Base-by-base conservation (phyloP, 1,139 yeast species). In the Blastobotrys raffinosifermentans region DNA sequence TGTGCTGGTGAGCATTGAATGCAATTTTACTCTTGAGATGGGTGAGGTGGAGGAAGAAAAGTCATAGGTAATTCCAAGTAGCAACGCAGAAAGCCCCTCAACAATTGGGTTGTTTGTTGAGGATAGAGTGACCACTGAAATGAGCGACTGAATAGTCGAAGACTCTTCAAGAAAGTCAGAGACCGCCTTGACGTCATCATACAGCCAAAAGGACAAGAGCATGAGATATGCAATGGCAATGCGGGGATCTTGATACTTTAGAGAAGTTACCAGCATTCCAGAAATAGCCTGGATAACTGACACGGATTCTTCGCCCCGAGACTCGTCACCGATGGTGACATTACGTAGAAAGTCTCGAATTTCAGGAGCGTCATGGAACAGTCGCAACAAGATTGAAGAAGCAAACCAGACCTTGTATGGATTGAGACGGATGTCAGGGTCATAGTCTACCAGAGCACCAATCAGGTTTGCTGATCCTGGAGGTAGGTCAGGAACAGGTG, bases 391-490 rank as follows among this genome's bases (percentile, higher is more conserved):
- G 3, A 85, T 67, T 2, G 77, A 72, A 1, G 85, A 68, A 0
- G 96, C 79, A 63, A 91, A 89, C 94, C 96, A 93, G 1, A 78
- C 64, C 51, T 80, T 77, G 57, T 86, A 91, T 0, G 98, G 96
- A 49, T 93, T 89, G 30, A 87, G 61, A 41, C 79, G 75, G 32
- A 74, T 63, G 14, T 82, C 87, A 1, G 85, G 74, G 49, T 87
- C 93, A 51, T 83, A 86, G 47, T 82, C 93, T 54, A 86, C 72
- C 5, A 91, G 61, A 0, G 82, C 74, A 15, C 76, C 66, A 39
- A 91, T 76, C 1, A 91, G 59, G 54, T 85, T 85, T 15, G 56
- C 58, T 10, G 51, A 44, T 5, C 49, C 50, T 3, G 49, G 39
- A 25, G 33, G 44, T 15, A 38, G 35, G 32, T 7, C 29, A 38